These are phyloP conservation scores for Zangia roseola DNA, from an alignment of 768 basidiomycete genomes.

Conservation along the genomic window DNA sequence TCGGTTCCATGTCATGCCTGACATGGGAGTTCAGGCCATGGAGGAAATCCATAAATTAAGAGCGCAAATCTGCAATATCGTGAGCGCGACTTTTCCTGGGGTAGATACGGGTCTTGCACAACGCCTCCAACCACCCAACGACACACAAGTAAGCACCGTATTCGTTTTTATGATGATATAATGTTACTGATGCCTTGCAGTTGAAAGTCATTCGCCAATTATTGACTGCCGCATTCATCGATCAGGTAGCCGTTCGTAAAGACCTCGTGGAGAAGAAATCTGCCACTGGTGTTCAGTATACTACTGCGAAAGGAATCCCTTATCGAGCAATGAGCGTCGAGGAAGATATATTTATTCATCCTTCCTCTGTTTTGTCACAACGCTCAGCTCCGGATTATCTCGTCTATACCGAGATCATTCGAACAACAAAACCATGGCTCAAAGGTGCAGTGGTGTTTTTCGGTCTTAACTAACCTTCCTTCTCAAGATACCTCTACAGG, in stretches of 20 bases:
- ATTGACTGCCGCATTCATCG: slow-evolving; percentile 86
- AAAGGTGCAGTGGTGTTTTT: slow-evolving; percentile 54
- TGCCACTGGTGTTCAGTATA: slow-evolving; percentile 62
- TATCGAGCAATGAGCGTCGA: slow-evolving; percentile 78
- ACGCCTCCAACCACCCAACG: slow-evolving; percentile 72
- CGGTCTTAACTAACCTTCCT: neutral
- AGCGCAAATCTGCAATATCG: slow-evolving; percentile 83
- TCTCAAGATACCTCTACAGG: slow-evolving; percentile 40
- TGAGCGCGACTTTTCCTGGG: slow-evolving; percentile 72
- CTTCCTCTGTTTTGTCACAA: slow-evolving; percentile 76
- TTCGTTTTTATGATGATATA: neutral
- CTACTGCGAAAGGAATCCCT: slow-evolving; percentile 75
- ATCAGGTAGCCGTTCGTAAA: slow-evolving; percentile 90
- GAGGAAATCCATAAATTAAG: slow-evolving; percentile 97
- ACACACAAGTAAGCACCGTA: slow-evolving; percentile 59
- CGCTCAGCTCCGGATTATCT: slow-evolving; percentile 80
- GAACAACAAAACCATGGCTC: slow-evolving; percentile 72
- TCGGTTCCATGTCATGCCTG: neutral
- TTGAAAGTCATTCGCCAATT: slow-evolving; percentile 89
- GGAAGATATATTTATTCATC: slow-evolving; percentile 92
- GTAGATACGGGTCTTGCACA: slow-evolving; percentile 57
- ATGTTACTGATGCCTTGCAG: slow-evolving; percentile 37
- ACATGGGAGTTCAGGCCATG: slow-evolving; percentile 68
- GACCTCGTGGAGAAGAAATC: slow-evolving; percentile 67
- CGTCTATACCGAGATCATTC: slow-evolving; percentile 78